Conservation (phyloP, 768 basidiomycete genomes). For the Pleurotus platypus region DNA sequence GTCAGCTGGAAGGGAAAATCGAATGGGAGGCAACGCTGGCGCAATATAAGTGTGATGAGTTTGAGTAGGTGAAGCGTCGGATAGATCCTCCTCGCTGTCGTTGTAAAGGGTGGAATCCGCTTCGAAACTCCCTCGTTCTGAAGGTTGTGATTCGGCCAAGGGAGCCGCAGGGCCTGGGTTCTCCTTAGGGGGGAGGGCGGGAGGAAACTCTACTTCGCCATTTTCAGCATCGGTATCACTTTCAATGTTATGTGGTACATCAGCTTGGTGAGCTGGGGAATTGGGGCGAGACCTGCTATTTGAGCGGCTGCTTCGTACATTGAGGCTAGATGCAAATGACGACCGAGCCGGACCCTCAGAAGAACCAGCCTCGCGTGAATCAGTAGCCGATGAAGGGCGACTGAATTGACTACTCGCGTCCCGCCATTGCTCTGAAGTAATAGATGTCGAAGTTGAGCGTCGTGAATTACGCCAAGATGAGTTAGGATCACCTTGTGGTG, state of each 20-base stretch:
- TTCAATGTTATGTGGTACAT: constrained; percentile 71
- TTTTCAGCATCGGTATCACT: constrained; percentile 69
- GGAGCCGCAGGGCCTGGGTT: not conserved
- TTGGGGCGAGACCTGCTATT: constrained; percentile 41
- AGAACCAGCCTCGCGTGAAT: constrained; percentile 5
- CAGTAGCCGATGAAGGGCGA: not conserved
- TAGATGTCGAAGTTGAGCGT: constrained; percentile 1
- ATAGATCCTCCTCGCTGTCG: constrained; percentile 39
- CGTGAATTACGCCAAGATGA: not conserved
- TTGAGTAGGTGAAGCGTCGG: constrained; percentile 63
- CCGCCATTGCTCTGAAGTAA: constrained; percentile 5
- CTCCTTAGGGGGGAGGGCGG: constrained; percentile 16
- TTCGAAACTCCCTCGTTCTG: not conserved
- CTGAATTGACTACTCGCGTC: constrained; percentile 4
- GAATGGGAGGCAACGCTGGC: constrained; percentile 84
- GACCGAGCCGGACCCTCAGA: constrained; percentile 14
- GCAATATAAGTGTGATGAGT: constrained; percentile 78
- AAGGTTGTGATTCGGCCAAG: not conserved
- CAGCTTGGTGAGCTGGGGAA: constrained; percentile 60
- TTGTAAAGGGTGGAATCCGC: constrained; percentile 23
- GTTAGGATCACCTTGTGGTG: constrained; percentile 6
- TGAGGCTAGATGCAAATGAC: constrained; percentile 27
- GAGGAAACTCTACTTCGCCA: constrained; percentile 21
- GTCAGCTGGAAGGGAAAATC: constrained; percentile 85
- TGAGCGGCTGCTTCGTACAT: constrained; percentile 26